Base-by-base conservation (phyloP, 2,329 filamentous ascomycete species). In the Rachicladosporium sp. region DNA sequence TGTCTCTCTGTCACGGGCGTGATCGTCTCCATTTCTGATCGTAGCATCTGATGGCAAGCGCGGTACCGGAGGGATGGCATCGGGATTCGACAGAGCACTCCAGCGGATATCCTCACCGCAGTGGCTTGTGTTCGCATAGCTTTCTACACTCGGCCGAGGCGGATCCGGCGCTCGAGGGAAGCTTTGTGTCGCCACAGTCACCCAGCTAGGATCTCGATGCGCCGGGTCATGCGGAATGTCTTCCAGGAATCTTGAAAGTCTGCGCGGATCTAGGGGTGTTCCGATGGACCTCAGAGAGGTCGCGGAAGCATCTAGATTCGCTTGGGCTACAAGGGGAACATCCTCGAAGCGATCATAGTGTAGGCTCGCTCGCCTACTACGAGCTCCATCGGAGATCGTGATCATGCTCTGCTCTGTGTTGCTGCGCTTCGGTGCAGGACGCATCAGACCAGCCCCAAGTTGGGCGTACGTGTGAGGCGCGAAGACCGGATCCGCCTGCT, bases 61-160 rank as follows among this genome's bases (percentile, higher is more conserved):
- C n/a, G 13, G 19, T 15, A 27, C 30, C 2, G 8, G n/a, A n/a
- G 21, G 19, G 9, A 23, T 9, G 11, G 15, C 21, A 7, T 30
- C 13, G 10, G 31, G 12, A 11, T 36, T 31, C n/a, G 38, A 37
- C 38, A 37, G 33, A 12, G 34, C 31, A 30, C 40, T 47, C 23
- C 43, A 40, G 10, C 40, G 33, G 29, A 44, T 37, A 30, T 38
- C 19, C 29, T 45, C 49, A 12, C 41, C 42, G 23, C 40, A 37
- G 12, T 43, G 40, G 34, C 52, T 54, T n/a, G 47, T 49, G 30
- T 54, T 42, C 11, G 51, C 52, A 37, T 51, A 48, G 30, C 46
- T 52, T 7, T 43, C 42, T 3, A 33, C 19, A 31, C 45, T 53
- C 15, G 42, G 37, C 9, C 45, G 42, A 13, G 36, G 31, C 5